Evolutionary conservation across 257 asterid species (phyloP), one percentile per base, ranked within the genome.

Genomic region (Coffea canephora): DNA sequence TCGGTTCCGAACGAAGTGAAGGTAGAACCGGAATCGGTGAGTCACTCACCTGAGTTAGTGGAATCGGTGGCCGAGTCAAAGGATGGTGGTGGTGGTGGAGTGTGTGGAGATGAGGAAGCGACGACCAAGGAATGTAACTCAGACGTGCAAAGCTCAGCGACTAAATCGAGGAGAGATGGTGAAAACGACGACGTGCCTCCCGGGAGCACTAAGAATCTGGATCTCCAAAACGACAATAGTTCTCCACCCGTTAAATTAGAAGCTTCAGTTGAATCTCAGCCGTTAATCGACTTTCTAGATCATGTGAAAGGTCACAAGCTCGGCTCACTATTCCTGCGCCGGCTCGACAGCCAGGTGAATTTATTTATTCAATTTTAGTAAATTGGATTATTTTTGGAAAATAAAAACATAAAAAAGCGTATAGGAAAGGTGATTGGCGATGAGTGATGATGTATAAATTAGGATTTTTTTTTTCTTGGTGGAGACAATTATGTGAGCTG

Each of bases 121-220:
- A 31, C 77, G 64, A 78, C 78, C 86, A 86, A 87, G 83, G 94
- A 88, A 73, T 89, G 85, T 64, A 39, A 39, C 43, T 90, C 97
- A 11, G 97, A 92, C 79, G 92, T 90, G 81, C 94, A 89, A 82
- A 90, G 97, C 71, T 86, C 95, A 6, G 94, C 91, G n/a, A 92
- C 95, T 59, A 86, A 89, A 84, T 89, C 93, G 86, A 87, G 85
- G 84, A 84, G 82, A 80, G 89, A 84, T 79, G 89, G 82, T 80
- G 88, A 88, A 88, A 85, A 75, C 50, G 93, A 90, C 86, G 86
- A 66, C 87, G 83, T 83, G 89, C 85, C 80, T 76, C 88, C 90
- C 85, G 70, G 78, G 78, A 41, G 70, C 55, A 57, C 70, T 19
- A 25, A 74, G 34, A 31, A 4, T 34, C 25, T 36, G 69, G 78